Evolutionary conservation across 2,329 filamentous ascomycete genomes (phyloP).

Genomic region (Aspergillus terreus): DNA sequence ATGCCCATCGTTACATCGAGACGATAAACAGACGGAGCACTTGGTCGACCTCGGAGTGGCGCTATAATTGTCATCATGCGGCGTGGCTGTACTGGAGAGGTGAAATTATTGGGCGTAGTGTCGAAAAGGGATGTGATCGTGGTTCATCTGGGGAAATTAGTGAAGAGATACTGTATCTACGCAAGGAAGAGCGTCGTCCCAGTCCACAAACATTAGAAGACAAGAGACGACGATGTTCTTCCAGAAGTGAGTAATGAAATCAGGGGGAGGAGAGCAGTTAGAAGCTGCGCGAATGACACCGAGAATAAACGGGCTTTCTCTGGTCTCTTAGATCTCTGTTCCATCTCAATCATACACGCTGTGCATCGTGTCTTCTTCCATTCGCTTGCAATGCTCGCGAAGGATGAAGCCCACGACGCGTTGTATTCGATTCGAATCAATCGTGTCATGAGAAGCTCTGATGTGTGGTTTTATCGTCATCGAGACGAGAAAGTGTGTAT

Average conservation of each 20-base stretch:
- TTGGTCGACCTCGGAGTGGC: constrained; percentile 23
- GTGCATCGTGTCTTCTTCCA: constrained; percentile 35
- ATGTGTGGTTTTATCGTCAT: constrained; percentile 38
- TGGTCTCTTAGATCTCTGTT: constrained; percentile 48
- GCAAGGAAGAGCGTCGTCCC: not conserved
- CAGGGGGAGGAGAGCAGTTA: not conserved
- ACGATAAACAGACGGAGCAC: constrained; percentile 29
- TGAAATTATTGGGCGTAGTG: not conserved
- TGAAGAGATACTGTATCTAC: not conserved
- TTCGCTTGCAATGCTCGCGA: constrained; percentile 19
- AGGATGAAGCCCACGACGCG: constrained; percentile 36
- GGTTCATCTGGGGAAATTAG: not conserved
- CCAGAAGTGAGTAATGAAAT: not conserved
- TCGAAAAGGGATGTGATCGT: not conserved
- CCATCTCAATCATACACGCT: constrained; percentile 41
- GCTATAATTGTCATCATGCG: constrained; percentile 28
- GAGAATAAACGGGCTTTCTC: constrained; percentile 3
- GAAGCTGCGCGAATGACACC: not conserved
- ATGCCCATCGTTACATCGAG: constrained; percentile 32
- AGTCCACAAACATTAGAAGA: not conserved
- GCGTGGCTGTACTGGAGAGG: constrained; percentile 2
- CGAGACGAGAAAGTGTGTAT: constrained; percentile 25
- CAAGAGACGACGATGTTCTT: not conserved
- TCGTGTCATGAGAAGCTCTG: constrained; percentile 39
- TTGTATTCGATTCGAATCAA: constrained; percentile 1